These are phyloP conservation scores for Wickerhamiella parazyma DNA, from an alignment of 805 yeast genomes.

Conservation along the genomic window DNA sequence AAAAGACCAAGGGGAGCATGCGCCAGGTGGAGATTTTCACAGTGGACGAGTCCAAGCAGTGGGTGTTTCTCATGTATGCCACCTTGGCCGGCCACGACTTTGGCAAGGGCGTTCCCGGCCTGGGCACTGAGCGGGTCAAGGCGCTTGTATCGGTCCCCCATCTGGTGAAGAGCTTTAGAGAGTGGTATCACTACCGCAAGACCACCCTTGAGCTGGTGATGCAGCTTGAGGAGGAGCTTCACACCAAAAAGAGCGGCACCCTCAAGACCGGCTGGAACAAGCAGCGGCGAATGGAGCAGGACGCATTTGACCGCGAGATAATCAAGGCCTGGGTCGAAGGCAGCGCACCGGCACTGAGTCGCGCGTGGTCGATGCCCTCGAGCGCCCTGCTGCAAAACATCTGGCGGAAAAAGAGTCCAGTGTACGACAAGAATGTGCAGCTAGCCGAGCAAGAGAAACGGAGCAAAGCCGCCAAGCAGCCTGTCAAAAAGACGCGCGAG, in stretches of 20 bases:
- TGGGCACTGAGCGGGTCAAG: slow-evolving; percentile 19
- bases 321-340: background rate
- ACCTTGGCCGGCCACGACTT: slow-evolving; percentile 24
- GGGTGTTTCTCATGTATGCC: slow-evolving; percentile 17
- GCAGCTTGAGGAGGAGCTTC: slow-evolving; percentile 16
- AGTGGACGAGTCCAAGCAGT: background rate
- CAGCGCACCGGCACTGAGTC: too few relatives aligned
- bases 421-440: background rate
- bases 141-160: slow-evolving; percentile 11
- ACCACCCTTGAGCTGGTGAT: background rate
- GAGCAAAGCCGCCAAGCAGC: background rate
- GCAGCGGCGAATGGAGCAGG: background rate
- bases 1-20: background rate
- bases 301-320: background rate
- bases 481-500: background rate
- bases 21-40: background rate
- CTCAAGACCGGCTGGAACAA: background rate
- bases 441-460: background rate
- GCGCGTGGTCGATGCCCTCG: background rate
- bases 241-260: slow-evolving; percentile 12
- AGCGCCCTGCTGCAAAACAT: background rate
- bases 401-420: background rate
- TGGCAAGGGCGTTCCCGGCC: slow-evolving; percentile 16
- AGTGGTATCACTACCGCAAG: background rate
- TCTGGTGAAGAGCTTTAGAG: slow-evolving; percentile 8